Conservation (phyloP, 352 stramenopile genomes). For the Pythium vanterpoolii region DNA sequence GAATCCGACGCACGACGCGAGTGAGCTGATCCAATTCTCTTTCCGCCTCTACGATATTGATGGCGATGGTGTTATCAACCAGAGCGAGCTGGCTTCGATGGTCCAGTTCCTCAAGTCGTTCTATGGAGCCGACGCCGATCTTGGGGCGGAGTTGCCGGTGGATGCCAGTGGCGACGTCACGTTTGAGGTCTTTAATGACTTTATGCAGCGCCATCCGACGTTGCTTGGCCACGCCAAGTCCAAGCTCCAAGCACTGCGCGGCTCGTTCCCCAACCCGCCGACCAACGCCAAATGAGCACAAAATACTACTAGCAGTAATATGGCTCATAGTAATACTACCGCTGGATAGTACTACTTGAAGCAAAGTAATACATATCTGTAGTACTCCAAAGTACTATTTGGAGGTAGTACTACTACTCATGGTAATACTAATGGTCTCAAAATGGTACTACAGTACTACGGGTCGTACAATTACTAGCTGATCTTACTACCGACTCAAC, state of each 20-base stretch:
- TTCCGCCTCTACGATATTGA: constrained; percentile 68
- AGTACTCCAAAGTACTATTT: too few relatives aligned
- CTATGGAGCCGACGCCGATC: constrained; percentile 32
- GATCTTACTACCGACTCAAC: too few relatives aligned
- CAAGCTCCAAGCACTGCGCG: constrained; percentile 52
- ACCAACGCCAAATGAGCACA: not conserved
- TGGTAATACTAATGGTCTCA: too few relatives aligned
- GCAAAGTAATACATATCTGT: too few relatives aligned
- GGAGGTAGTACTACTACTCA: too few relatives aligned
- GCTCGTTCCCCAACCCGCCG: constrained; percentile 30
- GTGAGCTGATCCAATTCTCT: constrained; percentile 47
- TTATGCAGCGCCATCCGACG: constrained; percentile 37
- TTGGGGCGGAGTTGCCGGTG: constrained; percentile 28
- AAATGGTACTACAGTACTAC: too few relatives aligned
- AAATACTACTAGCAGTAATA: too few relatives aligned
- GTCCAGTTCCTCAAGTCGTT: constrained; percentile 45
- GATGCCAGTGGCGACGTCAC: constrained; percentile 24
- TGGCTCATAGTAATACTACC: too few relatives aligned
- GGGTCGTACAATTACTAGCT: too few relatives aligned
- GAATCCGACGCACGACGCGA: constrained; percentile 34
- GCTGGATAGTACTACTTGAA: too few relatives aligned
- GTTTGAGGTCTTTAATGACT: constrained; percentile 39
- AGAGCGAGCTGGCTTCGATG: constrained; percentile 42
- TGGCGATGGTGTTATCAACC: constrained; percentile 54
- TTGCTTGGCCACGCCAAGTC: constrained; percentile 44